Conservation (phyloP, 2,329 filamentous ascomycete genomes). For the Ophiostoma piceae region DNA sequence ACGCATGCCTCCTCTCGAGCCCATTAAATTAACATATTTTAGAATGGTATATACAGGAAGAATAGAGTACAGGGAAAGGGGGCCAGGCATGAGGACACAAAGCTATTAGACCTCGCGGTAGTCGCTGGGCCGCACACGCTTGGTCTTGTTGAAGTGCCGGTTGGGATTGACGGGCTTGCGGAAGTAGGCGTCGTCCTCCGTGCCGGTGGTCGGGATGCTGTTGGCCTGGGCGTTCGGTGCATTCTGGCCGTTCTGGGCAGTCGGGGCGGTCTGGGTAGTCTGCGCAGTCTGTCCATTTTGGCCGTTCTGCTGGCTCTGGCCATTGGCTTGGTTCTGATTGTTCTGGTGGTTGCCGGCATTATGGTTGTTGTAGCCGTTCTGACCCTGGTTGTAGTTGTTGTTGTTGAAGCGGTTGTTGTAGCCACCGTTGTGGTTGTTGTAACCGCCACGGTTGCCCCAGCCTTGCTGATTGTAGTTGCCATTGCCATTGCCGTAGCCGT, state of each 20-base stretch:
- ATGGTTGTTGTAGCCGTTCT: constrained; percentile 9
- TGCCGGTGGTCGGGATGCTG: background rate
- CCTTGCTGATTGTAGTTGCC: constrained; percentile 18
- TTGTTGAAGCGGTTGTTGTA: background rate
- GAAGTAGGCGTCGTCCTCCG: constrained; percentile 88
- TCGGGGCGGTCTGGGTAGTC: background rate
- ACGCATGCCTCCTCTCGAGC: background rate
- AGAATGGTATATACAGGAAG: constrained; percentile 10
- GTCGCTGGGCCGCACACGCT: constrained; percentile 78
- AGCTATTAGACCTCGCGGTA: constrained; percentile 69
- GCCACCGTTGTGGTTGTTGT: constrained; percentile 8
- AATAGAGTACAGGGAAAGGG: constrained; percentile 8
- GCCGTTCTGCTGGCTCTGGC: constrained; percentile 2
- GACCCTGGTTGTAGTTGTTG: background rate
- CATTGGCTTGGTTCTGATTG: background rate
- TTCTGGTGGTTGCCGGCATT: background rate
- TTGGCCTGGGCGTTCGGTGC: background rate
- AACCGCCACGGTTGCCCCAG: constrained; percentile 5
- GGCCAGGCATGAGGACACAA: background rate
- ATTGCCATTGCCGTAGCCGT: constrained; percentile 20
- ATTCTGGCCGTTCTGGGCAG: constrained; percentile 24
- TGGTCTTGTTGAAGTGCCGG: constrained; percentile 75
- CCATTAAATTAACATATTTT: constrained; percentile 7
- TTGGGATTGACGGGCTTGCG: constrained; percentile 93
- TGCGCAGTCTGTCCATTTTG: constrained; percentile 1